Conservation (phyloP, 805 yeast species). For the Myxozyma sirexii region DNA sequence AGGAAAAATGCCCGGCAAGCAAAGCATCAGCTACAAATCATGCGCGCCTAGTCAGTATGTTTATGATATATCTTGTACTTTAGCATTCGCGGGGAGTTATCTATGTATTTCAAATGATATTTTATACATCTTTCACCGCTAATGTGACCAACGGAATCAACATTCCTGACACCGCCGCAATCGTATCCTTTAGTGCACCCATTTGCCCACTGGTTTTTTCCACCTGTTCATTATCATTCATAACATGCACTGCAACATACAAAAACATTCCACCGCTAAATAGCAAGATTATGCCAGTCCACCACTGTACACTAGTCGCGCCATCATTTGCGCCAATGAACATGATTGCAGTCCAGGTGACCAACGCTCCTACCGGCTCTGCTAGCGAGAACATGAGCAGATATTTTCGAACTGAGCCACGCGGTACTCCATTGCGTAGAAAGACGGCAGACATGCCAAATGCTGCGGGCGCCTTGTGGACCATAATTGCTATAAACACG, state of each 20-base stretch:
- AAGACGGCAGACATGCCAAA: slow-evolving; percentile 66
- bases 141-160: slow-evolving; percentile 41
- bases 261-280: slow-evolving; percentile 75
- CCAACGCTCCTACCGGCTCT: slow-evolving; percentile 64
- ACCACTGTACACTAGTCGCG: slow-evolving; percentile 41
- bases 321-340: slow-evolving; percentile 39
- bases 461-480: slow-evolving; percentile 76
- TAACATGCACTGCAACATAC: slow-evolving; percentile 68
- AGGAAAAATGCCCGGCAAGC: slow-evolving; percentile 34
- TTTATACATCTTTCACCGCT: slow-evolving; percentile 38
- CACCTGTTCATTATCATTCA: slow-evolving; percentile 45
- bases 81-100: background rate
- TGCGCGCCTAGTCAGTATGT: background rate
- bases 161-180: slow-evolving; percentile 40
- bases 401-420: slow-evolving; percentile 49
- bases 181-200: slow-evolving; percentile 29
- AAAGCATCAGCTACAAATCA: slow-evolving; percentile 11
- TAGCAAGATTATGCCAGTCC: slow-evolving; percentile 58
- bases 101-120: too few species aligned
- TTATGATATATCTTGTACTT: background rate
- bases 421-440: slow-evolving; percentile 45
- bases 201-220: slow-evolving; percentile 14
- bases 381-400: slow-evolving; percentile 56
- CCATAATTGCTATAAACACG: slow-evolving; percentile 61
- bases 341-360: slow-evolving; percentile 50